Conservation (phyloP, 2,329 filamentous ascomycete genomes). For the Sordariomycetes sp. region DNA sequence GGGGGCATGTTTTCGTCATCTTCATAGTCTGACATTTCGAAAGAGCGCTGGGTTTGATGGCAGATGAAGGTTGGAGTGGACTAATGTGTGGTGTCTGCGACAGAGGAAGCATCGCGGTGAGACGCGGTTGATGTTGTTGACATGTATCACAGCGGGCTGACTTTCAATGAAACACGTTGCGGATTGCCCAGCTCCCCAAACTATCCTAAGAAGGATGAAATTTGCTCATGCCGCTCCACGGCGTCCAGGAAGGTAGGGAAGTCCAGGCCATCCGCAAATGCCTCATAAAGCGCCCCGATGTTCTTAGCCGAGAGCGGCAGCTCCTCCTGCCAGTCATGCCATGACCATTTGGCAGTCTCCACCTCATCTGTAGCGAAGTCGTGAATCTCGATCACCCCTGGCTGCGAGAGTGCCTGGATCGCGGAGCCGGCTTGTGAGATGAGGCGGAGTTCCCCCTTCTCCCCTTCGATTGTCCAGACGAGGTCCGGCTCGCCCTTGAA, state of each 20-base stretch:
- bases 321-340: conserved; percentile 30
- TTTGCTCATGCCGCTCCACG: not conserved
- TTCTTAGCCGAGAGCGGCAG: conserved; percentile 18
- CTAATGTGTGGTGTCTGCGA: not conserved
- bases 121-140: no score
- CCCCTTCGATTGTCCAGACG: conserved; percentile 36
- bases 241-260: not conserved
- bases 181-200: not conserved
- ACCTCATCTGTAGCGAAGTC: conserved; percentile 31
- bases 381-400: conserved; percentile 34
- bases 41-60: not conserved
- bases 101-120: not conserved
- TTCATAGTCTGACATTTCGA: conserved; percentile 1
- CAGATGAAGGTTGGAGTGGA: not conserved
- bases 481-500: conserved; percentile 31
- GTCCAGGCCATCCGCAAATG: not conserved
- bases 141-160: no score
- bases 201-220: not conserved
- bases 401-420: conserved; percentile 17
- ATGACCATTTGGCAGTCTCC: conserved; percentile 27
- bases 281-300: not conserved
- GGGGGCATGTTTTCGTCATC: conserved; percentile 4
- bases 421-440: not conserved
- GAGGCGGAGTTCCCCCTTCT: conserved; percentile 20
- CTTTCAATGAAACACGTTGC: not conserved